phyloP scores from a whole-genome alignment of 139 green algal species.

The Medakamo hakoo region DNA sequence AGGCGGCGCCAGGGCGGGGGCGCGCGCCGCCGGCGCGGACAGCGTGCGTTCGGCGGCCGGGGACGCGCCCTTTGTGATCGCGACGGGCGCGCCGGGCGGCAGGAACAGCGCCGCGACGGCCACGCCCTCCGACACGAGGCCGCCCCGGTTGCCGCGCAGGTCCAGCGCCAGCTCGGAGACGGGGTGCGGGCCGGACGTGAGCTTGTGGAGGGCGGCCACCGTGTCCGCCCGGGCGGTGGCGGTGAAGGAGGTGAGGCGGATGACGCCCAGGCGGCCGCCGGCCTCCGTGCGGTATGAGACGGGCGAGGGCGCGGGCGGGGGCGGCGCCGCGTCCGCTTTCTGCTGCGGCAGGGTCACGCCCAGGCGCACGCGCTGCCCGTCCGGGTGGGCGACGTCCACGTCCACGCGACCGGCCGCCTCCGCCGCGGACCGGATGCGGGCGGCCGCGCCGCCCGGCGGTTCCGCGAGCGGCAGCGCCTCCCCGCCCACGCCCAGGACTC shows the following conservation, averaged over 20 bases:
- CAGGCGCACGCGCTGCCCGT: background rate
- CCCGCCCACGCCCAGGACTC: slow-evolving; percentile 61
- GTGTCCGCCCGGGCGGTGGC: slow-evolving; percentile 54
- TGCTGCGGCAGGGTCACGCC: too few relatives aligned
- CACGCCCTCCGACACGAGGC: slow-evolving; percentile 74
- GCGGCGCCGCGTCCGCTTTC: background rate
- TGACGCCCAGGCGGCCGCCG: slow-evolving; percentile 2
- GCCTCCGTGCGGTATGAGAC: background rate
- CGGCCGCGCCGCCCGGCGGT: background rate
- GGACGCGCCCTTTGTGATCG: slow-evolving; percentile 14
- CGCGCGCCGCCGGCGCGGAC: slow-evolving; percentile 8
- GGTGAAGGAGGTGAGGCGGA: slow-evolving; percentile 61
- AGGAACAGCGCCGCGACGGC: slow-evolving; percentile 80
- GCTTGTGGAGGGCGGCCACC: slow-evolving; percentile 31
- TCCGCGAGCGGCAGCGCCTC: slow-evolving; percentile 7
- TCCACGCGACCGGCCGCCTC: slow-evolving; percentile 5
- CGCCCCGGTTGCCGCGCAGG: slow-evolving; percentile 83
- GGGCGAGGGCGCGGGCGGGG: background rate
- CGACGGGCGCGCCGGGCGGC: slow-evolving; percentile 13
- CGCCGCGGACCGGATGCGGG: slow-evolving; percentile 47
- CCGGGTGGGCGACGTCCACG: slow-evolving; percentile 13
- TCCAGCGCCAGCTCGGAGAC: slow-evolving; percentile 62
- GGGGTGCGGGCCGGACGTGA: too few relatives aligned
- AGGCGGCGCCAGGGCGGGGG: too few relatives aligned
- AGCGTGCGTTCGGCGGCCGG: slow-evolving; percentile 21